Evolutionary conservation across 1,139 yeast genomes (phyloP).

Genomic region (Geotrichum fermentans): DNA sequence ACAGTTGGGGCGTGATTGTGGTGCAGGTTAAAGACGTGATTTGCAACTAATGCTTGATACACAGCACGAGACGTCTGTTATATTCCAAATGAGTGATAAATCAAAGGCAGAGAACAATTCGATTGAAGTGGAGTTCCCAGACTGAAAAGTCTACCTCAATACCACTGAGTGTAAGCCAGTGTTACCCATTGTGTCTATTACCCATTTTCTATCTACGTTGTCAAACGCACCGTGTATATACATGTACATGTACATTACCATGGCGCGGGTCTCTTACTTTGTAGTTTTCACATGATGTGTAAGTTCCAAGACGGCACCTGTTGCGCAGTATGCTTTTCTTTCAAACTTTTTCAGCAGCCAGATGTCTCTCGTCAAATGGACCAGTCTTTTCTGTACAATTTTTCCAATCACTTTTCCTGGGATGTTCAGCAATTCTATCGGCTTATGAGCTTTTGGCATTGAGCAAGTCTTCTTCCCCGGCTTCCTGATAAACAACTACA

Average conservation of each 20-base stretch:
- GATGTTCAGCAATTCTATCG: slow-evolving; percentile 20
- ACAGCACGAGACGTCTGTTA: no score
- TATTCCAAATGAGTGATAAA: no score
- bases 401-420: slow-evolving; percentile 19
- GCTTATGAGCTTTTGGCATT: slow-evolving; percentile 13
- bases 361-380: slow-evolving; percentile 6
- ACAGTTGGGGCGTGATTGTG: no score
- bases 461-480: slow-evolving; percentile 8
- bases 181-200: slow-evolving; percentile 6
- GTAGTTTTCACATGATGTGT: not conserved
- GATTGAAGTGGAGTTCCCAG: no score
- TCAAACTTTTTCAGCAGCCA: slow-evolving; percentile 19
- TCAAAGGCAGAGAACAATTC: no score
- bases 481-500: slow-evolving; percentile 7
- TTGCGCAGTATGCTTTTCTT: slow-evolving; percentile 19
- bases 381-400: slow-evolving; percentile 13
- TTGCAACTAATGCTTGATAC: no score
- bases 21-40: no score
- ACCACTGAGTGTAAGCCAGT: not conserved
- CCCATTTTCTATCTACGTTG: slow-evolving; percentile 19
- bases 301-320: no score
- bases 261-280: slow-evolving; percentile 6
- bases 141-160: no score
- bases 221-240: slow-evolving; percentile 25
- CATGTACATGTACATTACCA: slow-evolving; percentile 22